Evolutionary conservation across 441 rosid genomes (phyloP), one percentile per base, ranked within the genome.

Genomic region (Gossypium schwendimanii): DNA sequence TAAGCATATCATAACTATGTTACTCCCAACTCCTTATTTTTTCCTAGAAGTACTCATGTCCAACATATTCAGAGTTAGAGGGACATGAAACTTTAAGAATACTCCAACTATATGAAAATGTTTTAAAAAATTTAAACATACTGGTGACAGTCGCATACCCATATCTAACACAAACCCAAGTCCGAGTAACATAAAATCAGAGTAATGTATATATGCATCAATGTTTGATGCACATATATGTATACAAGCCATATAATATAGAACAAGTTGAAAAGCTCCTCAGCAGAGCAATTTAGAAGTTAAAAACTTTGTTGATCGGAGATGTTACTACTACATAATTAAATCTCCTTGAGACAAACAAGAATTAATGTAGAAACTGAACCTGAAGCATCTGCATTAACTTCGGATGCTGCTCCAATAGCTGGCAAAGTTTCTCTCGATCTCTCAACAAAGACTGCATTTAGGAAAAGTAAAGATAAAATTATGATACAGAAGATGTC

Each of bases 371-470:
- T 65, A 7, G 58, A 26, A 66, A 7, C 41, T 47, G 50, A 12
- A 67, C 99, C 99, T 95, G 98, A 79, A 93, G 97, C 99, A 95
- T 91, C 87, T 91, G 95, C 97, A 93, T 90, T 75, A 95, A 54
- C 76, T 90, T 95, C 14, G 99, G 99, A 80, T 95, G 90, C 77
- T 90, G 94, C 87, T 93, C 97, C 90, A 95, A 75, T 78, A 95
- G 94, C 83, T 95, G 91, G 87, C 97, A 91, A 17, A 93, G 95
- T 84, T 93, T 91, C 47, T 95, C 95, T 33, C 90, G 87, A 85
- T 95, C 92, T 57, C 91, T 89, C 82, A 95, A 79, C 62, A 95
- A 81, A 77, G 97, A 79, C 99, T 93, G 92, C 81, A 75, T 79
- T 11, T 26, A 77, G 77, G 54, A 72, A 68, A 66, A 24, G 70